Evolutionary conservation across 192 early-diverging fungal genomes (phyloP), one percentile per base, ranked within the genome.

Genomic region (Coemansia sp.): DNA sequence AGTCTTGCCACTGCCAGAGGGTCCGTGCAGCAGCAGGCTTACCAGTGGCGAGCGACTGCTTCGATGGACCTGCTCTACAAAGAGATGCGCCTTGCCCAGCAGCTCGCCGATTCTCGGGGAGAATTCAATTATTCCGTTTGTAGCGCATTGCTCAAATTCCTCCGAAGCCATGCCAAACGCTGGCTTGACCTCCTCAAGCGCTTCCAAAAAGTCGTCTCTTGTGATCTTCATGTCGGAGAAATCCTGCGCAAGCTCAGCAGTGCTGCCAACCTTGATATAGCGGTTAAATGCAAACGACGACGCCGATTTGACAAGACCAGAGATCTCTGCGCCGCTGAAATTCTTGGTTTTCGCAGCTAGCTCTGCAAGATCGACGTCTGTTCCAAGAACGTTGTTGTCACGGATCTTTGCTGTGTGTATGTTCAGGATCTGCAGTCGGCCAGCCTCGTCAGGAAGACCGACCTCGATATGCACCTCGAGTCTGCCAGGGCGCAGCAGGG

Each of bases 381-480:
- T 11, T 34, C 86, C 95, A 45, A 98, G 73, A 17, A 98, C 81
- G 61, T 90, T 84, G 81, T 94, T 93, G 52, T 91, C 67, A 36
- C 86, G 85, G 87, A 96, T 96, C 89, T 93, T 75, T 35, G 70
- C 68, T 1, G 97, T 98, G 76, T 98, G 97, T 53, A 98, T 95
- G 73, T 96, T 98, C 57, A 98, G 78, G 66, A 99, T 99, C 81
- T 98, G 94, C 17, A 92, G 78, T 68, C 97, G 91, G 12, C 96
- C 96, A 2, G 84, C 67, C 75, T 97, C 95, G 79, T 99, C 96
- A 11, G 97, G 96, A 18, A 98, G 79, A 11, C 89, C 88, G 64
- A 99, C 93, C 78, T 99, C 97, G 89, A 97, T 95, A 58, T 99
- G 94, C 5, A 98, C 94, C 82, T 98, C 97, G 64, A 98, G 81